phyloP scores from a whole-genome alignment of 2,329 filamentous ascomycete species.

The Penicillium sp. region DNA sequence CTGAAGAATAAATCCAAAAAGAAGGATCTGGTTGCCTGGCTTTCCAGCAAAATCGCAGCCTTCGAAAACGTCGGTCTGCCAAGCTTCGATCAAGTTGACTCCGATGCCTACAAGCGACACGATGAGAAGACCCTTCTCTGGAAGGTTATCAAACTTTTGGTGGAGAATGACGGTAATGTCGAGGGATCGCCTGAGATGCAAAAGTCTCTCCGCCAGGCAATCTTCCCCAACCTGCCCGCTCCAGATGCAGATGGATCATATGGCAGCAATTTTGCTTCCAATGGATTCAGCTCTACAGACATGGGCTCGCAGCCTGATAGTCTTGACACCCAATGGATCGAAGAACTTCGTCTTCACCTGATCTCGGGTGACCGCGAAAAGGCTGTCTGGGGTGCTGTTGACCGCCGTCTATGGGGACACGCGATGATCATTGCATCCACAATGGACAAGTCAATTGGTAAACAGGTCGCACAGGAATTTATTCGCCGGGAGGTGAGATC shows the following conservation, averaged over 20 bases:
- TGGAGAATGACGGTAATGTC: constrained; percentile 82
- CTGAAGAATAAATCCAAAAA: constrained; percentile 90
- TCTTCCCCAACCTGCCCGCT: constrained; percentile 62
- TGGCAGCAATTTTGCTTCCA: constrained; percentile 30
- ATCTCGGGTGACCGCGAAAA: constrained; percentile 83
- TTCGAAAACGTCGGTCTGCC: constrained; percentile 61
- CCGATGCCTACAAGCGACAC: constrained; percentile 63
- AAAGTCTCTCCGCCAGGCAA: constrained; percentile 71
- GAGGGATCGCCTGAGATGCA: constrained; percentile 73
- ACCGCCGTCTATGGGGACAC: constrained; percentile 94
- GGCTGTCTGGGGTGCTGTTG: constrained; percentile 89
- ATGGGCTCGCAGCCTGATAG: constrained; percentile 61
- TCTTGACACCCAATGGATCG: constrained; percentile 68
- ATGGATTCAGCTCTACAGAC: constrained; percentile 40
- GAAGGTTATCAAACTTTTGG: constrained; percentile 78
- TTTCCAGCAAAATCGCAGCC: constrained; percentile 72
- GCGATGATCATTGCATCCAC: constrained; percentile 89
- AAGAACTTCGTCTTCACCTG: constrained; percentile 72
- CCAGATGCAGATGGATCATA: constrained; percentile 30
- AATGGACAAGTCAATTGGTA: constrained; percentile 73
- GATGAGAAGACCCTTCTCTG: constrained; percentile 82
- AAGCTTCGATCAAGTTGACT: constrained; percentile 51
- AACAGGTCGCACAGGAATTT: constrained; percentile 92
- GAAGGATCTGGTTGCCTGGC: constrained; percentile 85
- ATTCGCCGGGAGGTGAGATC: constrained; percentile 92